phyloP scores from a whole-genome alignment of 1,284 basidiomycete species.

The Xerocomus nothofagi region DNA sequence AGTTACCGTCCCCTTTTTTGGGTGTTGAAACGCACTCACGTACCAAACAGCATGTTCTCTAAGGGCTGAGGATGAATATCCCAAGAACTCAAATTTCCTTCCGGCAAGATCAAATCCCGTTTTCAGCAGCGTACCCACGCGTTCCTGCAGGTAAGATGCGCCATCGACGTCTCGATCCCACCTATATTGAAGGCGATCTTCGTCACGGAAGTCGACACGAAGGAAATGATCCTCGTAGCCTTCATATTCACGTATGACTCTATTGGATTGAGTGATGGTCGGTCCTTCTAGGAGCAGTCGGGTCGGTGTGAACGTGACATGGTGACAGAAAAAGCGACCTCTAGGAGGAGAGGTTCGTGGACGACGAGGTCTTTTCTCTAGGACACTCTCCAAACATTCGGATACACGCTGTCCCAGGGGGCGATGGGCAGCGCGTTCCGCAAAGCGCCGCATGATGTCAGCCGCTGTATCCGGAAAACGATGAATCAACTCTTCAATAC shows the following conservation, averaged over 20 bases:
- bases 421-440: slow-evolving; percentile 44
- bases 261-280: slow-evolving; percentile 64
- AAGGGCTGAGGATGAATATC: slow-evolving; percentile 71
- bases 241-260: slow-evolving; percentile 58
- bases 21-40: slow-evolving; percentile 57
- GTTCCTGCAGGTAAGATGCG: slow-evolving; percentile 51
- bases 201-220: slow-evolving; percentile 77
- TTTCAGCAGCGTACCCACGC: slow-evolving; percentile 65
- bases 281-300: slow-evolving; percentile 73
- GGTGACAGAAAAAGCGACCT: slow-evolving; percentile 52
- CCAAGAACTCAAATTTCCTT: slow-evolving; percentile 68
- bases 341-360: slow-evolving; percentile 19
- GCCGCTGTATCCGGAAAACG: slow-evolving; percentile 37
- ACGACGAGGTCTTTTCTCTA: slow-evolving; percentile 27
- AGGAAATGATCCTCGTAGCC: slow-evolving; percentile 66
- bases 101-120: slow-evolving; percentile 69
- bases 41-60: slow-evolving; percentile 80
- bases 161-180: slow-evolving; percentile 68
- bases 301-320: slow-evolving; percentile 71
- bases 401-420: slow-evolving; percentile 44
- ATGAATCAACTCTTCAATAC: slow-evolving; percentile 43
- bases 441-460: slow-evolving; percentile 53
- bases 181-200: slow-evolving; percentile 66
- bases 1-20: slow-evolving; percentile 43
- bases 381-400: slow-evolving; percentile 49